phyloP scores from a whole-genome alignment of 2,329 filamentous ascomycete genomes.

The Colletotrichum sp. region DNA sequence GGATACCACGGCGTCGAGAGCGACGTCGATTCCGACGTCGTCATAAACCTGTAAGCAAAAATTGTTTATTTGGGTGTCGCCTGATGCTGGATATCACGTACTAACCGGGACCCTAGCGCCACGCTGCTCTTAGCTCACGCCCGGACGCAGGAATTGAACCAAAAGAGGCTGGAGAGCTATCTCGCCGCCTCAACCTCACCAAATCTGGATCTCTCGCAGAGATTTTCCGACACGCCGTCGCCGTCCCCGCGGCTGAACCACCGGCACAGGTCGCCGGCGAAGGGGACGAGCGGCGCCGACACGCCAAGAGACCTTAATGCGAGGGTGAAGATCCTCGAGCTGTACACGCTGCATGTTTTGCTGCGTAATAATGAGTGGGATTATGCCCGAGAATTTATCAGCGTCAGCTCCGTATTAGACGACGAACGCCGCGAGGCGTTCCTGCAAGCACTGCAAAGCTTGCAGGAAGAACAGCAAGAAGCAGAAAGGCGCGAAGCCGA shows the following conservation, averaged over 20 bases:
- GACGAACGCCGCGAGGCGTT: constrained; percentile 92
- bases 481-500: constrained; percentile 70
- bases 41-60: constrained; percentile 77
- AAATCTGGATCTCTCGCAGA: constrained; percentile 72
- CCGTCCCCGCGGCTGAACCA: constrained; percentile 38
- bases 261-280: constrained; percentile 51
- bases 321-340: constrained; percentile 88
- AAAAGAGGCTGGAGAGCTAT: constrained; percentile 86
- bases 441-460: constrained; percentile 79
- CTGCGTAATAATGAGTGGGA: constrained; percentile 95
- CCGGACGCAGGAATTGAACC: constrained; percentile 81
- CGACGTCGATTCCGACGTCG: constrained; percentile 92
- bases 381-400: constrained; percentile 90
- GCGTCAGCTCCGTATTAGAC: constrained; percentile 83
- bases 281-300: constrained; percentile 68
- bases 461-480: constrained; percentile 83
- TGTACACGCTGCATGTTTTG: constrained; percentile 95
- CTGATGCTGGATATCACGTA: background rate
- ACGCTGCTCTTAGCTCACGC: constrained; percentile 92
- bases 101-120: constrained; percentile 59
- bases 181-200: constrained; percentile 79
- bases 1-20: constrained; percentile 90
- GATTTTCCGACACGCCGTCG: constrained; percentile 56
- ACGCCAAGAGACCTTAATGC: constrained; percentile 85
- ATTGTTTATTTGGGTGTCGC: background rate